Evolutionary conservation across 2,329 filamentous ascomycete species (phyloP), one percentile per base, ranked within the genome.

Genomic region (Samsoniella hepiali): DNA sequence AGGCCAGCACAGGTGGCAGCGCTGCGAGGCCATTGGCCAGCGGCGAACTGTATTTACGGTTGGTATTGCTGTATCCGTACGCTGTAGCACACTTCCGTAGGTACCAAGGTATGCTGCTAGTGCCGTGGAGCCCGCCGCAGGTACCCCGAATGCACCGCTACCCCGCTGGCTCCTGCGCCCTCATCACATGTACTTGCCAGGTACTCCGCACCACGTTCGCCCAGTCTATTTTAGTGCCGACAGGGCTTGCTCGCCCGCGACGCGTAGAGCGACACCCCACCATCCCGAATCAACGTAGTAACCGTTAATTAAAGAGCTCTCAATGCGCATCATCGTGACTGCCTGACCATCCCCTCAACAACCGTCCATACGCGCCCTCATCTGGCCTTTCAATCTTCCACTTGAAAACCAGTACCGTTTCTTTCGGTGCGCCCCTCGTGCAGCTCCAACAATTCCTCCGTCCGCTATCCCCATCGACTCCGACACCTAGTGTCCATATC

Each of bases 21-120:
- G 40, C 59, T 54, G 69, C 56, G 63, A 53, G 60, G 63, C 66
- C 34, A 75, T 75, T 75, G 73, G 73, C 54, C 66, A 62, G 31
- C 47, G 34, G 27, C 5, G 9, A 9, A 22, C 22, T 22, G 22
- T 22, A 22, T 22, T 22, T 22, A 22, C 22, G 22, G 22, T 22
- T 22, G 22, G 22, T 22, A 22, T 22, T 22, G 22, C 22, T 22
- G 22, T 22, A 22, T 22, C 22, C 22, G 22, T 22, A 22, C 22
- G 22, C 13, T 40, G 13, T 15, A 15, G 38, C 38, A 15, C 38
- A 40, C 38, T 38, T 40, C 22, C 22, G 22, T 22, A 22, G 22
- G 38, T 13, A 38, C 34, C 34, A 8, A 11, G 13, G 11, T 40
- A 13, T 40, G 38, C 38, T 40, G 38, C 38, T 4, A 40, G 11